Conservation (phyloP, 345 rosid species). For the Brassica nigra region DNA sequence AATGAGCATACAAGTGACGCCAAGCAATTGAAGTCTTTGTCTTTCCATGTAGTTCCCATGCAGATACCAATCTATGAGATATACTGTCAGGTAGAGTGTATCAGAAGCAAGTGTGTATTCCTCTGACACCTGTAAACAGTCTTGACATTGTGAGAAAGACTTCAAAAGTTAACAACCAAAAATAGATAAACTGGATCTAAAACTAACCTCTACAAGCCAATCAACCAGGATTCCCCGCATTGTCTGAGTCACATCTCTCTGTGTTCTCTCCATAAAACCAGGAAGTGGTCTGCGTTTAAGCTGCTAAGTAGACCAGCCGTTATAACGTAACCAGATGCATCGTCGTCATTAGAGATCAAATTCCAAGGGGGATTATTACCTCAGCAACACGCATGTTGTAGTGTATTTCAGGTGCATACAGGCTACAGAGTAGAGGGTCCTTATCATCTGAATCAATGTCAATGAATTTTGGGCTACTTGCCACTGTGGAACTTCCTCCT, state of each 20-base stretch:
- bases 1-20: conserved; percentile 92
- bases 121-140: conserved; percentile 72
- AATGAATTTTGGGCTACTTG: conserved; percentile 44
- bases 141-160: conserved; percentile 2
- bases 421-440: conserved; percentile 72
- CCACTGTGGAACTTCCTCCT: conserved; percentile 36
- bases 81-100: conserved; percentile 80
- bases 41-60: conserved; percentile 70
- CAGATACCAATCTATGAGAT: conserved; percentile 80
- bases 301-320: conserved; percentile 44
- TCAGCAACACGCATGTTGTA: conserved; percentile 73
- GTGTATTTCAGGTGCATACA: conserved; percentile 74
- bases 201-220: conserved; percentile 96
- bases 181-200: not conserved
- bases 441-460: conserved; percentile 69
- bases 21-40: conserved; percentile 84
- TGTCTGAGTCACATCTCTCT: conserved; percentile 73
- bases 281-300: conserved; percentile 63
- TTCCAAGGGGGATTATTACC: conserved; percentile 44
- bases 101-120: conserved; percentile 85
- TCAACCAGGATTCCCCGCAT: conserved; percentile 91
- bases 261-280: conserved; percentile 66
- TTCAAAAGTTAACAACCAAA: no score
- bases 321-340: conserved; percentile 5
- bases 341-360: not conserved